Evolutionary conservation across 73 alveolate genomes (phyloP).

Genomic region (Breviolum minutum): DNA sequence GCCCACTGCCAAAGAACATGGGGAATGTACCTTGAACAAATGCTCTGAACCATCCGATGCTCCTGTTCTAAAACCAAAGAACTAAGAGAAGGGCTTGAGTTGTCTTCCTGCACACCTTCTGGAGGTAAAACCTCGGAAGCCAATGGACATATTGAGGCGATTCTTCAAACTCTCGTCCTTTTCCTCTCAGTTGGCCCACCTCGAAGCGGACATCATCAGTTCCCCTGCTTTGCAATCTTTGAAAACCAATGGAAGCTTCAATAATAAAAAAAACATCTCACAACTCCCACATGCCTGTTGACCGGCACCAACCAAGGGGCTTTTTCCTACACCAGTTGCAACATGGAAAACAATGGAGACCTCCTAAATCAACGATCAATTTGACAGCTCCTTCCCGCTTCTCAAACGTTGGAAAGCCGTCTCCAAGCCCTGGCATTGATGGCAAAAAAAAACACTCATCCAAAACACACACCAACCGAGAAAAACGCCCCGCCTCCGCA

Average conservation of each 20-base stretch:
- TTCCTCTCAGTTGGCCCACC: background rate
- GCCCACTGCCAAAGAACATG: slow-evolving; percentile 40
- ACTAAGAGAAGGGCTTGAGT: slow-evolving; percentile 20
- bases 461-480: background rate
- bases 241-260: background rate
- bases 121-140: slow-evolving; percentile 45
- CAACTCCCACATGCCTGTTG: too few relatives aligned
- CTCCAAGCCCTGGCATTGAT: slow-evolving; percentile 47
- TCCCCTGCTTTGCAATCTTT: slow-evolving; percentile 15
- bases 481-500: slow-evolving; percentile 13
- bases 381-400: slow-evolving; percentile 18
- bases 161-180: too few relatives aligned
- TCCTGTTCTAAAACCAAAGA: background rate
- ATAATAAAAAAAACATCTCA: background rate
- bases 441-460: background rate
- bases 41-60: background rate
- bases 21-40: slow-evolving; percentile 6
- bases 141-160: background rate
- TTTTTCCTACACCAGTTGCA: background rate
- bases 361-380: background rate
- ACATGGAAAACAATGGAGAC: too few relatives aligned
- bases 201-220: slow-evolving; percentile 83
- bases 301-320: slow-evolving; percentile 79
- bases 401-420: slow-evolving; percentile 79
- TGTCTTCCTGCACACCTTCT: slow-evolving; percentile 47